Evolutionary conservation across 1,139 yeast species (phyloP), one percentile per base, ranked within the genome.

Genomic region (Candida frijolesensis): DNA sequence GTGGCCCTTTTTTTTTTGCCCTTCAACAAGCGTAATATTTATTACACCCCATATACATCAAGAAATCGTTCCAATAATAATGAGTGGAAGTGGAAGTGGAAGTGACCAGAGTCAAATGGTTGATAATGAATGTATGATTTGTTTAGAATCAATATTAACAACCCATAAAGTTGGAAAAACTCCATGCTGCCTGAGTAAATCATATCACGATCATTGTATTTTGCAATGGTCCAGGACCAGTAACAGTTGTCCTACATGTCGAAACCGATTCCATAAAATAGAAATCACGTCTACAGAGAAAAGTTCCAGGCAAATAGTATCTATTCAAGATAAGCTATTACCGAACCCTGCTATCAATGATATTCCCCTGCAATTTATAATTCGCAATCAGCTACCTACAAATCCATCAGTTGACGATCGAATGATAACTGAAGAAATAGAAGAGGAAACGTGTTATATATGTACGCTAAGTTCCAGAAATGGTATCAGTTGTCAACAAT

Each of bases 241-340:
- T 37, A 79, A 79, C 60, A 71, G 77, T 43, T 81, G 85, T 57
- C 84, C 84, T 2, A 78, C 79, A 1, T 81, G 85, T 60, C 74
- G 84, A 25, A 60, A 63, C 44, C 59, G 63, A 19, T 76, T 65
- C 57, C 60, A 71, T 54, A 58, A 60, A 48, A 63, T 75, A 42
- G 64, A 63, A 44, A 60, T 67, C 34, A 60, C 47, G 9, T 16
- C 22, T 10, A 43, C 45, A 4, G 56, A 59, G 9, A 33, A 41
- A 4, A 54, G 37, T 3, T 53, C 54, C 8, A 16, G 54, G 8
- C 49, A 47, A n/a, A 49, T 58, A 6, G 41, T 70, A 9, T 37
- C 53, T 0, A 67, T 76, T 4, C 60, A 70, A 48, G 78, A 76
- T 54, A 66, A 61, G 49, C 53, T 74, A 7, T 57, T 68, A 15